Percentiles rank a stretch among this genome's conserved stretches.
Conservation (phyloP, 345 rosid genomes). For the Lepidium aucheri region DNA sequence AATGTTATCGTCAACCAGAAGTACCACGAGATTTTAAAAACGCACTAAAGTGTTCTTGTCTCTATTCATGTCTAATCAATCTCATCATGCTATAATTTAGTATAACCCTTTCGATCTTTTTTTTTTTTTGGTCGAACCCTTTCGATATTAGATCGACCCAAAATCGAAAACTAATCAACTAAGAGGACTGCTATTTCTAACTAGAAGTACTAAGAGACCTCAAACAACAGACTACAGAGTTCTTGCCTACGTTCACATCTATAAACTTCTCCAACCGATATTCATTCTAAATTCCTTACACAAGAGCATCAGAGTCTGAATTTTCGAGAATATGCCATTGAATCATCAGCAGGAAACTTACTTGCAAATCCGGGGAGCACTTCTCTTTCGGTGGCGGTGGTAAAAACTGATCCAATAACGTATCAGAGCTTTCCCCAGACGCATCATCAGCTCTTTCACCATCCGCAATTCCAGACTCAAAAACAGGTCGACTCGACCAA, state of each 20-base stretch:
- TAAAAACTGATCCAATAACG: constrained; percentile 61
- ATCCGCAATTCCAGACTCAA: constrained; percentile 38
- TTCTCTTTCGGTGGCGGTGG: constrained; percentile 49
- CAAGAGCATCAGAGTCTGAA: not conserved
- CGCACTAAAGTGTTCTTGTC: not conserved
- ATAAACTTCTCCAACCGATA: not conserved
- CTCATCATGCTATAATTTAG: not conserved
- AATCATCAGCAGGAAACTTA: constrained; percentile 24
- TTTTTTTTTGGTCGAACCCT: too few species aligned
- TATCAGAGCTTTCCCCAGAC: constrained; percentile 38
- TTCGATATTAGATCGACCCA: not conserved
- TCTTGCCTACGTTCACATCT: not conserved
- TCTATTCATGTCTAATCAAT: not conserved
- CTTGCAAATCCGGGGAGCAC: constrained; percentile 85
- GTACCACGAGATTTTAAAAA: not conserved
- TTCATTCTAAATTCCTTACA: not conserved
- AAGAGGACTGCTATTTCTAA: not conserved
- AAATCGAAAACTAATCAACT: not conserved
- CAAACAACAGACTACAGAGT: not conserved
- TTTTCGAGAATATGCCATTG: not conserved
- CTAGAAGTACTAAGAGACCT: not conserved
- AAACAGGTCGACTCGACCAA: constrained; percentile 10
- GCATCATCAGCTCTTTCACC: constrained; percentile 29
- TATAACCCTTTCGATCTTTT: not conserved
- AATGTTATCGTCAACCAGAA: not conserved